Percentiles rank a stretch among this genome's conserved stretches.
phyloP scores from a whole-genome alignment of 345 rosid genomes.

The Firmiana major region DNA sequence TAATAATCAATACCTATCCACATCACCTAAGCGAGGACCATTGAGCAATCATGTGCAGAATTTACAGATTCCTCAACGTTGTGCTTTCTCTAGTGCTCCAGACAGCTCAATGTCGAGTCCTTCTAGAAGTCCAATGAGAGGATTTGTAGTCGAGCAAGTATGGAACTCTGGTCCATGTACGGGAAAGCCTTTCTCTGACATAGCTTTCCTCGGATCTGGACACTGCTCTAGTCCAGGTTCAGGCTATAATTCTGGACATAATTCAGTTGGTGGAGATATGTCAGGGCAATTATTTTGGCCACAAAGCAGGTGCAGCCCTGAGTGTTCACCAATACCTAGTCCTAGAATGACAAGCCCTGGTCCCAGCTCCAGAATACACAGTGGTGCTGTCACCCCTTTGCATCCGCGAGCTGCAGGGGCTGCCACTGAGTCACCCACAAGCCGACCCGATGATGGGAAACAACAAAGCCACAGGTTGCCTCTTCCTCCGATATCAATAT shows the following conservation, averaged over 20 bases:
- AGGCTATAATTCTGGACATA: constrained; percentile 91
- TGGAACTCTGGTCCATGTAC: constrained; percentile 62
- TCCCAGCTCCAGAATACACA: constrained; percentile 92
- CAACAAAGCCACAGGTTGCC: constrained; percentile 87
- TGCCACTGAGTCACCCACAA: constrained; percentile 58
- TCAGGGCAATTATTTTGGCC: constrained; percentile 88
- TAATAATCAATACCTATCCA: constrained; percentile 40
- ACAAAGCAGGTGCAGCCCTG: constrained; percentile 92
- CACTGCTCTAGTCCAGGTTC: constrained; percentile 99
- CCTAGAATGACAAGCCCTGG: constrained; percentile 98
- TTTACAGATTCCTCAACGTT: constrained; percentile 64
- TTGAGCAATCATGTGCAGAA: constrained; percentile 52
- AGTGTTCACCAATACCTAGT: constrained; percentile 91
- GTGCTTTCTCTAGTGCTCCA: constrained; percentile 74
- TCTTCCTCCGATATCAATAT: constrained; percentile 74
- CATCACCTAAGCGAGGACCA: constrained; percentile 66
- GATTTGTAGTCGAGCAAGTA: constrained; percentile 61
- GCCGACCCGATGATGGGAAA: constrained; percentile 77
- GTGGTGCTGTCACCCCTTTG: constrained; percentile 97
- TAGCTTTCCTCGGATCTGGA: constrained; percentile 79
- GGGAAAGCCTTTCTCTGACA: constrained; percentile 72
- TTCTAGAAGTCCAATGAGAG: constrained; percentile 99
- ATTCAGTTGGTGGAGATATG: constrained; percentile 96
- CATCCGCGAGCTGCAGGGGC: constrained; percentile 89
- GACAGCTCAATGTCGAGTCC: constrained; percentile 99